Base-by-base conservation (phyloP, 352 stramenopile species). In the Phytophthora kernoviae region DNA sequence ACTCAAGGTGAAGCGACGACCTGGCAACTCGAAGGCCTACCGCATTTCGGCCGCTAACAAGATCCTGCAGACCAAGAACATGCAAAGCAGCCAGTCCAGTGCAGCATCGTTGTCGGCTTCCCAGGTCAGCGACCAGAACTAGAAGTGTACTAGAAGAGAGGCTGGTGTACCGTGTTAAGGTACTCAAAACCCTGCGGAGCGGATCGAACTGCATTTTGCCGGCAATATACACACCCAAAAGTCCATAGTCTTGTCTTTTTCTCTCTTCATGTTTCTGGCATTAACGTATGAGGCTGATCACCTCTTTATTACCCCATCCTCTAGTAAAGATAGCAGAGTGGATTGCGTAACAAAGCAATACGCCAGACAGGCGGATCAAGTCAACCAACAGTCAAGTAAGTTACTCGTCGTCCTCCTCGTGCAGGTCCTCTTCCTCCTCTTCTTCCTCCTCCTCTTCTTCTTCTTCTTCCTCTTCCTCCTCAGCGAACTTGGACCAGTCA, bases 1-100 rank as follows among this genome's bases (percentile, higher is more conserved):
- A 18, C 79, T 94, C 32, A 98, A 98, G 77, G 91, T 99, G 33
- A 95, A 88, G 71, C 77, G 88, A 47, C 81, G 88, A 55, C 87
- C 87, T 27, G 88, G 88, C 10, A 94, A 96, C 76, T 84, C 87
- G 21, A 96, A 96, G 73, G 77, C 78, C 26, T 90, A 94, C 62
- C 85, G 88, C 54, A 96, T 96, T 50, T 74, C 88, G 9, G 87
- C 84, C 2, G 87, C 87, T 1, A 79, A 90, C 12, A 75, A 79
- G 51, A 94, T 94, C 50, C 65, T 96, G 21, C 56, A 68, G 44
- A 73, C 75, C 44, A 81, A 87, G 54, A 53, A 66, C 39, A 58
- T 62, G 48, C 54, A 46, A 17, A 69, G 45, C 37, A 41, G 47
- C 55, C 54, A 33, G 4, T 15, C 14, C 32, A 54, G 18, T 39